Base-by-base conservation (phyloP, 495 filamentous ascomycete genomes). In the Cenococcum geophilum region DNA sequence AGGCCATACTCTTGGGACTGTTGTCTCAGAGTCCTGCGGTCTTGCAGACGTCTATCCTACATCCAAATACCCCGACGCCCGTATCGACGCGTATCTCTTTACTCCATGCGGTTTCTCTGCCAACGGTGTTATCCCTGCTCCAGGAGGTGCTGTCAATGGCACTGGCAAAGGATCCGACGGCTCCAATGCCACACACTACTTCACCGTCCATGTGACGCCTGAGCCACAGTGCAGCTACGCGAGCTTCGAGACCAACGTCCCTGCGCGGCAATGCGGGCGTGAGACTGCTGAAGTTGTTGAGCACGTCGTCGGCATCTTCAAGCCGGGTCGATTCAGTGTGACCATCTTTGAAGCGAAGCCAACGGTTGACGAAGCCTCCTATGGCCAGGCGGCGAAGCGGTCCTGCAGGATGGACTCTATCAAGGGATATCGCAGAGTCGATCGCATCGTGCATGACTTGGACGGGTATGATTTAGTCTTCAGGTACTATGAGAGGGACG, bases 201-300 rank as follows among this genome's bases (percentile, higher is more conserved):
- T 96, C 79, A 99, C 92, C 1, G 95, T 99, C 47, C 95, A 99
- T 72, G 95, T 99, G 61, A 99, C 95, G 0, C 95, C 95, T 0
- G 95, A 99, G 79, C 88, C 93, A 35, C 84, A 95, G 69, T 99
- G 92, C 79, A 96, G 91, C n/a, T 99, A 96, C 70, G 95, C 95
- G 16, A 96, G 91, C 4, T 99, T 99, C 70, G 95, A 99, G 79
- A 97, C 95, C 65, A 97, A 99, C 65, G 95, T 99, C 6, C 93
- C 95, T n/a, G 85, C 89, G 57, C 83, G 84, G 22, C 89, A 95
- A 75, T 87, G 82, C 54, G 92, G 92, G 12, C 90, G 92, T 66
- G 85, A 90, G 69, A 96, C 92, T 22, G 85, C 84, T 27, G 92
- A 95, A 34, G 83, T 97, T 62, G 85, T 99, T 63, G 83, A 96